Percentiles rank a stretch among this genome's conserved stretches.
These are phyloP conservation scores for Corylus avellana DNA, from an alignment of 306 rosid species.

Conservation along the genomic window DNA sequence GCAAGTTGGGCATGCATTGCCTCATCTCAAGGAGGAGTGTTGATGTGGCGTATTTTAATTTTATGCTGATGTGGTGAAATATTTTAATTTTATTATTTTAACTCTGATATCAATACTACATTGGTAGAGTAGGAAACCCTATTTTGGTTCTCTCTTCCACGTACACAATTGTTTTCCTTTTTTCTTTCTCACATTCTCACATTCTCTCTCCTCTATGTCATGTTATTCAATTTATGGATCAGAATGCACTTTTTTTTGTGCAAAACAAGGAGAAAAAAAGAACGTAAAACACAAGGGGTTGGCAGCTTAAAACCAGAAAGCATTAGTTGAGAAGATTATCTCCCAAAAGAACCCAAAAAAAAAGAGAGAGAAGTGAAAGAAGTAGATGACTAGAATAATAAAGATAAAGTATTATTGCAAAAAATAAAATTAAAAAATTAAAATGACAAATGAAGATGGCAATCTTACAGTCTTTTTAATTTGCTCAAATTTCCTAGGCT, in stretches of 20 bases:
- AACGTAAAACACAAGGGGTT: neutral
- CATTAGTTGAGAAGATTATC: neutral
- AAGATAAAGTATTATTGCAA: neutral
- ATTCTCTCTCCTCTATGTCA: too few species aligned
- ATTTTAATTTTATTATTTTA: too few species aligned
- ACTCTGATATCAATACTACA: too few species aligned
- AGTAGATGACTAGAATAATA: neutral
- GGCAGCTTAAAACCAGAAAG: neutral
- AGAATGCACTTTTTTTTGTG: neutral
- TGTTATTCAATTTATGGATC: too few species aligned
- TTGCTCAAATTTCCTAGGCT: slow-evolving; percentile 57
- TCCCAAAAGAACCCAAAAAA: neutral
- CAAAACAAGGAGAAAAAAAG: neutral
- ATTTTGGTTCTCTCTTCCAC: too few species aligned
- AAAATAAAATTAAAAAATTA: neutral
- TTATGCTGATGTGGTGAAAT: too few species aligned
- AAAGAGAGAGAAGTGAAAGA: neutral
- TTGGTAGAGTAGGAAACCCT: too few species aligned
- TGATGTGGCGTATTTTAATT: too few species aligned
- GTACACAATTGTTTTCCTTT: too few species aligned
- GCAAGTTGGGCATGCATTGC: too few species aligned
- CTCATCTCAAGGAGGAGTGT: too few species aligned
- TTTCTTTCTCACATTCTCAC: too few species aligned
- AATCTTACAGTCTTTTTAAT: slow-evolving; percentile 53
- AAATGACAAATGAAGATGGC: neutral